Evolutionary conservation across 176 grass and related monocot species (phyloP).

Genomic region (Stipa capillata): DNA sequence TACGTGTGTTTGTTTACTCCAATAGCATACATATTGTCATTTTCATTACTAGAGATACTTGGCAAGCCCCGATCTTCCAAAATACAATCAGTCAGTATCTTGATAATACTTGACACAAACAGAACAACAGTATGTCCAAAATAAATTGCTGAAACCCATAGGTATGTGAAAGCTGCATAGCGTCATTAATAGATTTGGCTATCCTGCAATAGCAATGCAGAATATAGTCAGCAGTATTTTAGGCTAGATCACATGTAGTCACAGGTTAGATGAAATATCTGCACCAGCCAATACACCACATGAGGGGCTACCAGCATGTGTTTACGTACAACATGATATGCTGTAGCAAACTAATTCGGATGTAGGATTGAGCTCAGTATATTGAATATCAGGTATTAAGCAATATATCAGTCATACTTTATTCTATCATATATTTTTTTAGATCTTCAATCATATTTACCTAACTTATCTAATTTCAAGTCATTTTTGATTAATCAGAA

Average conservation of each 20-base stretch:
- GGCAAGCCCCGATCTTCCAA: slow-evolving; percentile 50
- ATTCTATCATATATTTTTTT: no score
- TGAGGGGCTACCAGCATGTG: background rate
- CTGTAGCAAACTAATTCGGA: background rate
- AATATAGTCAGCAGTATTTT: slow-evolving; percentile 15
- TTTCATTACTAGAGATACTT: slow-evolving; percentile 18
- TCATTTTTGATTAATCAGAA: background rate
- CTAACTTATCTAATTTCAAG: background rate
- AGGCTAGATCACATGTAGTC: no score
- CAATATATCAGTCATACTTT: no score
- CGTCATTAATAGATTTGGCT: slow-evolving; percentile 56
- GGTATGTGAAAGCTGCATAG: slow-evolving; percentile 58
- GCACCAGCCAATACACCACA: no score
- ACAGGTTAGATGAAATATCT: no score
- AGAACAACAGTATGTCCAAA: slow-evolving; percentile 58
- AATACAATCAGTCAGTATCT: slow-evolving; percentile 51
- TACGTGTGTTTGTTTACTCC: slow-evolving; percentile 25
- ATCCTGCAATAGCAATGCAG: slow-evolving; percentile 41
- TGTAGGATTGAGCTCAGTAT: background rate
- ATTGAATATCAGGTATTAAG: background rate
- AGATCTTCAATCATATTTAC: no score
- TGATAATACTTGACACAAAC: slow-evolving; percentile 43
- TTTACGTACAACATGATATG: background rate
- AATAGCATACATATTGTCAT: slow-evolving; percentile 22
- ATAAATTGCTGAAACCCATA: slow-evolving; percentile 60